Base-by-base conservation (phyloP, 768 basidiomycete genomes). In the Suillus plorans region DNA sequence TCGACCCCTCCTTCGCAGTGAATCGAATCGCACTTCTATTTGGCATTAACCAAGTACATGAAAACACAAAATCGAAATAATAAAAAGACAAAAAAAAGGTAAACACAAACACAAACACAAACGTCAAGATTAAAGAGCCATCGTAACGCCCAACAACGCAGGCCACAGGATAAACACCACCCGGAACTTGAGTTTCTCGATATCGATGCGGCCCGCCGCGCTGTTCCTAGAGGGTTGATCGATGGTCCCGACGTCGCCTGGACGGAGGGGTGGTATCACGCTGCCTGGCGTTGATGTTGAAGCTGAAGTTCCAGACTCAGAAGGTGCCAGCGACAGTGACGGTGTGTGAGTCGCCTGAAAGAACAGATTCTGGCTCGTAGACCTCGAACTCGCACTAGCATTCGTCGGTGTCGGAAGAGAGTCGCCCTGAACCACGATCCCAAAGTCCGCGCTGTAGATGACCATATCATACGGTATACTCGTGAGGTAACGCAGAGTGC, bases 111-210 rank as follows among this genome's bases (percentile, higher is more conserved):
- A 63, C 52, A 63, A 18, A 45, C 16, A n/a, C 34, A n/a, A n/a
- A n/a, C n/a, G n/a, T 14, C 16, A n/a, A 12, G 0, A 64, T 7
- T 18, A 22, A 39, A 86, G 69, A 5, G 85, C 84, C 82, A 88
- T 81, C 42, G 82, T 80, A 53, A 86, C 73, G 2, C 86, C 87
- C 62, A 87, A 77, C 60, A 88, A 70, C 8, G 84, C 80, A 41
- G 86, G 85, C 84, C 86, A 87, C 28, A 84, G 72, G 65, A 87
- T 77, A 63, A 84, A 85, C 65, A 84, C 77, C 56, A 85, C 65
- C 12, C 80, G 73, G 70, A 85, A 84, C 67, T 80, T 82, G 65
- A 79, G 69, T 68, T 72, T 74, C 60, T 78, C 80, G 22, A 76
- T 64, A 60, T 79, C 72, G 25, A 77, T 52, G 8, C 73, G 70